Base-by-base conservation (phyloP, 2,329 filamentous ascomycete genomes). In the Fusarium goolgardi region DNA sequence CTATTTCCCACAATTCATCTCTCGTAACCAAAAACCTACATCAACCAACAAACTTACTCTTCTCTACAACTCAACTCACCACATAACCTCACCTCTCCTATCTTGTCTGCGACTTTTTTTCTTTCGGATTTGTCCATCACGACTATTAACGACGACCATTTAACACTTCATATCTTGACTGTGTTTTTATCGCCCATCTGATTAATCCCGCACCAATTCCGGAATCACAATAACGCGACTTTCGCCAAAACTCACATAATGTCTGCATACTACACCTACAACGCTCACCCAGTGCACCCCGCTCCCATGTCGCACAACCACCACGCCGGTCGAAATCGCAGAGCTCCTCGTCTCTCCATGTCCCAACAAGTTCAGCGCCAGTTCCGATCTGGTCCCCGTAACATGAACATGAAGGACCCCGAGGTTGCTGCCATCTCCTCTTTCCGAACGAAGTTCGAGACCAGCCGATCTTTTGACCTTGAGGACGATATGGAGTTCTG, bases 401-500 rank as follows among this genome's bases (percentile, higher is more conserved):
- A 90, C 75, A 93, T 95, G 47, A 40, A 37, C 81, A 94, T 96
- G 80, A 94, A 97, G 79, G 82, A 93, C 68, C 89, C 89, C 73
- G 94, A 97, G 79, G 86, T 90, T n/a, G 88, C 89, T 21, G 87
- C 90, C 51, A 84, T 96, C 63, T 86, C 87, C 64, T 88, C 90
- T 67, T 97, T 97, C 83, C 91, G 95, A 73, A 88, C 88, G 71
- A 90, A 94, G 76, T 97, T 97, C 73, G 94, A 98, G 82, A 92
- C 93, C 69, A 93, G 92, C 62, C 89, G 94, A 62, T 97, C 94
- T 12, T 98, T 98, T 76, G 95, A 98, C 73, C 86, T 98, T 66
- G 95, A 97, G 76, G 95, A 98, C 78, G 95, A 98, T 78, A 86
- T 97, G 82, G 91, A 97, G 80, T 98, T 98, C 81, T 97, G 94